These are phyloP conservation scores for Ricinus communis DNA, from an alignment of 345 rosid genomes.

Conservation along the genomic window DNA sequence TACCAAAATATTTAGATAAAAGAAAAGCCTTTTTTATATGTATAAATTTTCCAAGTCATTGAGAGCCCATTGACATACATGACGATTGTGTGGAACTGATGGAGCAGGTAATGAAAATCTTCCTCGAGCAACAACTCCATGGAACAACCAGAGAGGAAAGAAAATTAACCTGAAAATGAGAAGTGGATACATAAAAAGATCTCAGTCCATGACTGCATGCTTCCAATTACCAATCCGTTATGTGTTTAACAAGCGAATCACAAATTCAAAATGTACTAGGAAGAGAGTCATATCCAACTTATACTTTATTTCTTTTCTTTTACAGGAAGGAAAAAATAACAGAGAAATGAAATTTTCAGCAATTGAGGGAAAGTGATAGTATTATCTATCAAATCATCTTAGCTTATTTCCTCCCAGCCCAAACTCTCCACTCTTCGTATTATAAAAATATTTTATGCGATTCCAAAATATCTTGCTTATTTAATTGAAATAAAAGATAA, in stretches of 20 bases:
- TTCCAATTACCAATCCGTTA: neutral
- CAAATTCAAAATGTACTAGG: neutral
- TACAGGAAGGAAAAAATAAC: neutral
- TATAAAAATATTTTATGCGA: neutral
- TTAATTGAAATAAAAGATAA: neutral
- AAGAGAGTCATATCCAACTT: neutral
- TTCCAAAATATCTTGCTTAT: neutral
- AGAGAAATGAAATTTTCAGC: neutral
- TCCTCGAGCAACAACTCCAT: slow-evolving; percentile 90
- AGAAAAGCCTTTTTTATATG: neutral
- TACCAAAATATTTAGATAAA: neutral
- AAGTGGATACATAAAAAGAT: slow-evolving; percentile 12
- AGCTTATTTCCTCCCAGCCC: neutral
- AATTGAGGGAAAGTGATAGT: neutral
- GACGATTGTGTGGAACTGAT: slow-evolving; percentile 81
- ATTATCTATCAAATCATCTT: neutral
- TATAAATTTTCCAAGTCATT: neutral
- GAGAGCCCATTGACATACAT: slow-evolving; percentile 45
- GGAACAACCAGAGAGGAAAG: slow-evolving; percentile 89
- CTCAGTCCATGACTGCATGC: slow-evolving; percentile 2
- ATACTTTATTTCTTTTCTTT: neutral
- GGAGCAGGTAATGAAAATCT: slow-evolving; percentile 99
- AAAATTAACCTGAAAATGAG: slow-evolving; percentile 63
- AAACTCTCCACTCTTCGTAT: neutral
- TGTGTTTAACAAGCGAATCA: neutral